Conservation (phyloP, 164 flowering plant species). For the Liriodendron chinense region DNA sequence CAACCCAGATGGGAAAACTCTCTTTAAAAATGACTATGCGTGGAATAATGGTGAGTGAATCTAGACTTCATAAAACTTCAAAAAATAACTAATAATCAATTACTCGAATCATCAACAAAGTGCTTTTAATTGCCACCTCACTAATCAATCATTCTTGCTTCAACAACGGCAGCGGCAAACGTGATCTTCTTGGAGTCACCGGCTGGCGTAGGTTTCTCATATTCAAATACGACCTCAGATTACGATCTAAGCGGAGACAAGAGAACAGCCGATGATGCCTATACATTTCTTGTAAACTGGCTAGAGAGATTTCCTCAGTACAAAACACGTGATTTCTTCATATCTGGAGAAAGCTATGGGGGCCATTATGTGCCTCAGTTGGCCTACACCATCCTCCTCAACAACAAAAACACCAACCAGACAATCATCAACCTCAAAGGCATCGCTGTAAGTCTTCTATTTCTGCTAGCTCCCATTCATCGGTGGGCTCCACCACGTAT, state of each 20-base stretch:
- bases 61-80: background rate
- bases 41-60: constrained; percentile 30
- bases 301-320: constrained; percentile 46
- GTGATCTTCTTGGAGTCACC: constrained; percentile 6
- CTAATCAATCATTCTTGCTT: no score
- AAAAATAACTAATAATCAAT: background rate
- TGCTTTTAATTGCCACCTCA: no score
- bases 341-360: constrained; percentile 59
- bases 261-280: constrained; percentile 52
- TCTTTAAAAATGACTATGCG: constrained; percentile 19
- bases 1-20: constrained; percentile 24
- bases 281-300: constrained; percentile 62
- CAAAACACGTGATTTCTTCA: constrained; percentile 45
- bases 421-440: constrained; percentile 59
- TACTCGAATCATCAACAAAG: no score
- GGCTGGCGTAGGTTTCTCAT: constrained; percentile 8
- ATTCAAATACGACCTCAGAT: background rate
- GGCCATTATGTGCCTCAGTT: constrained; percentile 67
- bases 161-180: constrained; percentile 29
- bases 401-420: constrained; percentile 37
- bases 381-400: no score
- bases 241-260: background rate
- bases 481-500: no score
- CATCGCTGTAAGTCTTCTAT: constrained; percentile 36
- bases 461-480: background rate